Evolutionary conservation across 1,284 basidiomycete genomes (phyloP).

Genomic region (Sanghuangporus sanghuang): DNA sequence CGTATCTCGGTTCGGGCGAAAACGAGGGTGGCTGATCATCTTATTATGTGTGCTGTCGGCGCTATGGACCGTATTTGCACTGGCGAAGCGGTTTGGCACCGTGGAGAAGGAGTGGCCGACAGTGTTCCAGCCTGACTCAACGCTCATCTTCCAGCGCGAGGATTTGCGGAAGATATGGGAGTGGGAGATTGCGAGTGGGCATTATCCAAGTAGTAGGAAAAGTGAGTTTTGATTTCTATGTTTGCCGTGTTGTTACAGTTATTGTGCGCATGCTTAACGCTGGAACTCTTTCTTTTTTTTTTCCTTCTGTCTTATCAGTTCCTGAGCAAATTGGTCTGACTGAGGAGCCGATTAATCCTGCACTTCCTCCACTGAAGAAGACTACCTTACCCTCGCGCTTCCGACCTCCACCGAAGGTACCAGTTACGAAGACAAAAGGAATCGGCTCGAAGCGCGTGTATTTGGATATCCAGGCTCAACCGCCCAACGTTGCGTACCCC

Average conservation of each 20-base stretch:
- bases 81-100: constrained; percentile 52
- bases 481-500: constrained; percentile 66
- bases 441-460: constrained; percentile 74
- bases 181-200: constrained; percentile 89
- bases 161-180: constrained; percentile 87
- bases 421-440: constrained; percentile 50
- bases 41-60: constrained; percentile 44
- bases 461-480: constrained; percentile 56
- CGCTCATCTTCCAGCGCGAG: constrained; percentile 69
- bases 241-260: background rate
- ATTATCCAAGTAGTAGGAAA: constrained; percentile 77
- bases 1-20: constrained; percentile 53
- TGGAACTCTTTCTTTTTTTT: background rate
- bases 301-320: constrained; percentile 41
- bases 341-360: constrained; percentile 61
- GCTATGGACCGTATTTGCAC: constrained; percentile 50
- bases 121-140: constrained; percentile 63
- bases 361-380: constrained; percentile 48
- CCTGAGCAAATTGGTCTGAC: constrained; percentile 66
- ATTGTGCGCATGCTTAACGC: background rate
- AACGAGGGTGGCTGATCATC: constrained; percentile 46
- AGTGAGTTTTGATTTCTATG: constrained; percentile 43
- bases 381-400: constrained; percentile 40
- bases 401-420: constrained; percentile 35
- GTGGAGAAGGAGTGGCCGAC: constrained; percentile 63